Percentiles rank a stretch among this genome's conserved stretches.
phyloP scores from a whole-genome alignment of 2,329 filamentous ascomycete genomes.

The Epichloe glyceriae region DNA sequence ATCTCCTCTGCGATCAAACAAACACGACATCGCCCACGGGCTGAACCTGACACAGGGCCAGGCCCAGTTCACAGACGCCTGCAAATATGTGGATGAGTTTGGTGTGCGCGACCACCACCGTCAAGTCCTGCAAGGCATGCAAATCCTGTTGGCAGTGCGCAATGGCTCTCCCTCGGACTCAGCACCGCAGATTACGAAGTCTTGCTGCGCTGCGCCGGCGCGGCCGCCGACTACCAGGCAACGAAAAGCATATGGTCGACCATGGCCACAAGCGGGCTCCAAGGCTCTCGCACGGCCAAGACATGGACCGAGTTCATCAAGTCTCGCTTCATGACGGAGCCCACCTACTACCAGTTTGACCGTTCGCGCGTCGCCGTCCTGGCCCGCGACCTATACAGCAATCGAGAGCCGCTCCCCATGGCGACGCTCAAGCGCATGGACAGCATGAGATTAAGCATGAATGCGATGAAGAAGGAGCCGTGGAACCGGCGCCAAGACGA shows the following conservation, averaged over 20 bases:
- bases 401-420: conserved; percentile 6
- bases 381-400: conserved; percentile 25
- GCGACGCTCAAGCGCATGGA: conserved; percentile 16
- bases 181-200: conserved; percentile 29
- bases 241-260: conserved; percentile 24
- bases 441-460: conserved; percentile 17
- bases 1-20: conserved; percentile 29
- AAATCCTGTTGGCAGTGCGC: conserved; percentile 23
- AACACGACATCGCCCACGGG: conserved; percentile 35
- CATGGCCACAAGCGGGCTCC: conserved; percentile 16
- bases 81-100: conserved; percentile 25
- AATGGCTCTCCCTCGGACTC: conserved; percentile 14
- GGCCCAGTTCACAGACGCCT: conserved; percentile 25
- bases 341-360: conserved; percentile 33
- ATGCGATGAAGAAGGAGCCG: conserved; percentile 14
- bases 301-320: conserved; percentile 34
- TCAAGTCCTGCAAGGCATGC: conserved; percentile 22
- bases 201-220: conserved; percentile 34
- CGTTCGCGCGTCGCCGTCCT: conserved; percentile 25
- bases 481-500: conserved; percentile 18
- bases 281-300: conserved; percentile 17
- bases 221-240: conserved; percentile 23
- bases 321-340: conserved; percentile 32
- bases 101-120: conserved; percentile 32
- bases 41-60: conserved; percentile 26